Conservation (phyloP, 2,329 filamentous ascomycete genomes). For the Exophiala phaeomuriformis region DNA sequence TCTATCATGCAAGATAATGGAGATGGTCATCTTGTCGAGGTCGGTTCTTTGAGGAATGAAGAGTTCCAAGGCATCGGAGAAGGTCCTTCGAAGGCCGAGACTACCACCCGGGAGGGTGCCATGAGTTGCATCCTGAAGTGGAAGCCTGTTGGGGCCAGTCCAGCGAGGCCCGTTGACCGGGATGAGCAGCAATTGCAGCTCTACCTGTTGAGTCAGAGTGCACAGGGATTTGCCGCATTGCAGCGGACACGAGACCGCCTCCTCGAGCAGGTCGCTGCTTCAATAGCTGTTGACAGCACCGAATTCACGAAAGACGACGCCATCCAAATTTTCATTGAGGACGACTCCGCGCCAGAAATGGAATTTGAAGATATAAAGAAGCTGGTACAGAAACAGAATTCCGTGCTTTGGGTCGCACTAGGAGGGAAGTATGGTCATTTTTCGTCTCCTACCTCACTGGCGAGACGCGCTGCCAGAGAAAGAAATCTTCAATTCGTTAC, state of each 20-base stretch:
- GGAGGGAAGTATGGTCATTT: background rate
- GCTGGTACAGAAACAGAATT: background rate
- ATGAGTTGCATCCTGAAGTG: background rate
- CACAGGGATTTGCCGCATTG: background rate
- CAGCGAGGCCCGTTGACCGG: background rate
- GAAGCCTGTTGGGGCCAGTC: background rate
- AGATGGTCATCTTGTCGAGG: background rate
- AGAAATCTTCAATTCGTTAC: background rate
- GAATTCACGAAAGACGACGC: background rate
- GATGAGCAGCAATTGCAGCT: background rate
- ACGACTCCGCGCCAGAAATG: background rate
- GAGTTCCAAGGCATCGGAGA: constrained; percentile 7
- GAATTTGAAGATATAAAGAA: background rate
- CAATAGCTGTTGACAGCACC: background rate
- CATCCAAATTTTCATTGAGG: background rate
- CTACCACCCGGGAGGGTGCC: background rate
- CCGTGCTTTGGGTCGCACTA: background rate
- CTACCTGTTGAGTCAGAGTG: background rate
- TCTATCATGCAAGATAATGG: constrained; percentile 2
- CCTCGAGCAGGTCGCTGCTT: background rate
- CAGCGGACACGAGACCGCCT: background rate
- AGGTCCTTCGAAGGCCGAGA: background rate
- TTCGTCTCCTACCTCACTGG: background rate
- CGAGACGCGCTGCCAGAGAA: background rate
- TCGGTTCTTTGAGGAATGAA: background rate